These are phyloP conservation scores for Tuber umbilicatum DNA, from an alignment of 495 filamentous ascomycete genomes.

Conservation along the genomic window DNA sequence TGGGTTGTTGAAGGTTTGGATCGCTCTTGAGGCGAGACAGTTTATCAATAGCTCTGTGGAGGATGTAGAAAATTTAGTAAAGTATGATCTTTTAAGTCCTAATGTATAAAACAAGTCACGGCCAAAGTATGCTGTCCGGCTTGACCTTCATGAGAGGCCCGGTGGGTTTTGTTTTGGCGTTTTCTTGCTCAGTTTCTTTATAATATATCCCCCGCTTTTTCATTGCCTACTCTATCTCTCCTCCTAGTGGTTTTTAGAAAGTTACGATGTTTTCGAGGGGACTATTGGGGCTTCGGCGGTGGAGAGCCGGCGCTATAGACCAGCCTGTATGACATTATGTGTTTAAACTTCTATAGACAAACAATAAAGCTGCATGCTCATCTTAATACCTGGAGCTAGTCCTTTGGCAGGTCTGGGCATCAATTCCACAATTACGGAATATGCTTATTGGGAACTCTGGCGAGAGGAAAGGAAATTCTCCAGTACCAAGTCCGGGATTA, in stretches of 20 bases:
- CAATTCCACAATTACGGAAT: background rate
- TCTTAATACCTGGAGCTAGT: background rate
- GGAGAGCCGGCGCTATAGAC: background rate
- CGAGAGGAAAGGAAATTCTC: background rate
- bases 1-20: slow-evolving; percentile 88
- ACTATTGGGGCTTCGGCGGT: background rate
- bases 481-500: background rate
- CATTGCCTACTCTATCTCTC: background rate
- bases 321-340: background rate
- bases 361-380: background rate
- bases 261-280: background rate
- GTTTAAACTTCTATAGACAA: background rate
- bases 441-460: background rate
- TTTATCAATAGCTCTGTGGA: slow-evolving; percentile 84
- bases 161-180: background rate
- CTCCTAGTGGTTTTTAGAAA: background rate
- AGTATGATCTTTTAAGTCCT: slow-evolving; percentile 72
- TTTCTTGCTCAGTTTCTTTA: background rate
- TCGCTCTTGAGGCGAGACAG: slow-evolving; percentile 78
- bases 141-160: background rate
- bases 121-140: background rate
- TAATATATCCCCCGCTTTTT: background rate
- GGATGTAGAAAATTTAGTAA: slow-evolving; percentile 77
- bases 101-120: slow-evolving; percentile 54
- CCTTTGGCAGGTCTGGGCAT: background rate